Evolutionary conservation across 768 basidiomycete genomes (phyloP), one percentile per base, ranked within the genome.

Genomic region (Mycena metata): DNA sequence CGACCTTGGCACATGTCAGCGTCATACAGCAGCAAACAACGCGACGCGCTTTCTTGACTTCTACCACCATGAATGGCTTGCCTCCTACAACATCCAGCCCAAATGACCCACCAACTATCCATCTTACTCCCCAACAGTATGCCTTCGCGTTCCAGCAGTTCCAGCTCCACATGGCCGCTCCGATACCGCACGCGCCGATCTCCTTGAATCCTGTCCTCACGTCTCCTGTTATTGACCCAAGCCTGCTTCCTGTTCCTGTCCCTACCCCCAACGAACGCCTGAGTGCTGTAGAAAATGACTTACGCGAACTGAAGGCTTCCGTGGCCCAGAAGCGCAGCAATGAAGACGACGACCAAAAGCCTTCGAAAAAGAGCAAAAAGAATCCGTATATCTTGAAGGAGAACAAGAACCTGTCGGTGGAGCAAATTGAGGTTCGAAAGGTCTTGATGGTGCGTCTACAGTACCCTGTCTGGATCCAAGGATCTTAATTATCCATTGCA

Each of bases 1-100:
- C 10, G 51, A 52, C 24, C 51, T 52, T 19, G 51, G n/a, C 51
- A 33, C 30, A 33, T 19, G 26, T 30, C 51, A 52, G 51, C n/a
- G 7, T 11, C 24, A 33, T 30, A 35, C 51, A 52, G 3, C 5
- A 6, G 6, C 51, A 52, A 52, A 52, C 16, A 52, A 30, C 51
- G 51, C 51, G 51, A 26, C 30, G 23, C 33, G 51, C 30, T 6
- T 36, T 19, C 26, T 19, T 13, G n/a, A n/a, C n/a, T n/a, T n/a
- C 30, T 11, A 21, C 45, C 17, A n/a, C 45, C 19, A 33, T 9
- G 2, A 19, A 52, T 52, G 51, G 26, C 51, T 7, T 52, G 13
- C 30, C 35, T 19, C 51, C 51, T 2, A 30, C 51, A 2, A 52
- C 51, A 2, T 17, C 24, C 13, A 30, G 51, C 5, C 51, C 51